Evolutionary conservation across 768 basidiomycete species (phyloP), one percentile per base, ranked within the genome.

Genomic region (Xerocomus brunneocitrinus): DNA sequence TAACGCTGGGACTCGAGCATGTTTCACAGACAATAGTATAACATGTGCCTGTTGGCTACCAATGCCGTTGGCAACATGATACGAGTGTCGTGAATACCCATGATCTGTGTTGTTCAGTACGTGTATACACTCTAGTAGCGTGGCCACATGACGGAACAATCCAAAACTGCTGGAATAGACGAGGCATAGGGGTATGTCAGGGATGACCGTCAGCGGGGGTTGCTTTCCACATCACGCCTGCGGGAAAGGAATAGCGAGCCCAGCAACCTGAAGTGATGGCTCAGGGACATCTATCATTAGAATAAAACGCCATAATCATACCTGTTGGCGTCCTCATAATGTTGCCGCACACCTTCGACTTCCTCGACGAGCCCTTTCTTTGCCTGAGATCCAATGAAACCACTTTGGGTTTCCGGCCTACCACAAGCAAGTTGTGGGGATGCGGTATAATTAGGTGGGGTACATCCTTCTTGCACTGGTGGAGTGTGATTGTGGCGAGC

Each of bases 251-350:
- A 82, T 40, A 86, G 66, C 1, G 79, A 81, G 34, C 87, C 81
- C 38, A 91, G 66, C 9, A 83, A 62, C 64, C 89, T 90, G 58
- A 38, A 35, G 47, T 45, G 46, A 48, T 49, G 24, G 41, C 41
- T 63, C 25, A 59, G 53, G 13, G 22, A 13, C 51, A 25, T 48
- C 7, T 35, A 32, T 44, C 19, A 14, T 24, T 35, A 55, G 32
- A 47, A 40, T 22, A 38, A 31, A 35, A 47, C 24, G 16, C 53
- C 60, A 24, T 43, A 84, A n/a, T 53, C 60, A n/a, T 41, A 85
- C 88, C 73, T 84, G 65, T 89, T 90, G 0, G 74, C 73, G 49
- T 78, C 76, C 63, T 83, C 84, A 53, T 90, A 90, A 13, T 75
- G 78, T 54, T 83, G 76, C 42, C 74, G 74, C 14, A 86, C 84